These are phyloP conservation scores for Yamadazyma triangularis DNA, from an alignment of 1,139 yeast species.

Conservation along the genomic window DNA sequence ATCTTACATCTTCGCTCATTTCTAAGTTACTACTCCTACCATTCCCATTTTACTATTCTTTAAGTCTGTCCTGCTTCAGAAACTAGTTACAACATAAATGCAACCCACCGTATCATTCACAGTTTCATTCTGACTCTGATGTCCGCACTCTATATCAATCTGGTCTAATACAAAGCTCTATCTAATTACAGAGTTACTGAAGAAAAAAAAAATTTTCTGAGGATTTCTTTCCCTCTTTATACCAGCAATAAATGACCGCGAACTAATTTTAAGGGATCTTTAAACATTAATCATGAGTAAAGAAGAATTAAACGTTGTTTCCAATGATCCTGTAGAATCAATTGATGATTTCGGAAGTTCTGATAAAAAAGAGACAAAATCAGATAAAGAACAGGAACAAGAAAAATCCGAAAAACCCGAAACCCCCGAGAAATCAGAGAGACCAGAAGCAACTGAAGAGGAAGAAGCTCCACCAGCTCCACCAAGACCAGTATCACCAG, in stretches of 20 bases:
- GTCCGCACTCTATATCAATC: slow-evolving; percentile 49
- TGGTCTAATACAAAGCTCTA: slow-evolving; percentile 51
- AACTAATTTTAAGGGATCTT: no score
- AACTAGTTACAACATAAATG: no score
- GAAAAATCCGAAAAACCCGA: slow-evolving; percentile 3
- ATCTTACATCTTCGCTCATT: no score
- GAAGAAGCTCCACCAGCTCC: slow-evolving; percentile 66
- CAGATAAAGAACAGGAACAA: slow-evolving; percentile 5
- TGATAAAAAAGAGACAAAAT: slow-evolving; percentile 2
- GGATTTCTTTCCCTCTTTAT: no score
- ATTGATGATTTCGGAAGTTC: slow-evolving; percentile 8
- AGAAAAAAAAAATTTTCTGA: no score
- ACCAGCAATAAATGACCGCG: no score
- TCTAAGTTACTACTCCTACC: no score
- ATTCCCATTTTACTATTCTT: no score
- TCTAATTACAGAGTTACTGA: slow-evolving; percentile 44
- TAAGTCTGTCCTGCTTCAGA: not conserved
- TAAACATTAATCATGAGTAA: slow-evolving; percentile 9
- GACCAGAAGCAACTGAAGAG: slow-evolving; percentile 8
- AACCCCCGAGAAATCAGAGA: slow-evolving; percentile 3
- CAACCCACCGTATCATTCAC: no score
- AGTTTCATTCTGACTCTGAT: slow-evolving; percentile 8
- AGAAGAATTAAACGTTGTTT: slow-evolving; percentile 27
- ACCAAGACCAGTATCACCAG: slow-evolving; percentile 61
- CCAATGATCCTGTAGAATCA: slow-evolving; percentile 32